These are phyloP conservation scores for Cadophora malorum DNA, from an alignment of 2,329 filamentous ascomycete species.

Conservation along the genomic window DNA sequence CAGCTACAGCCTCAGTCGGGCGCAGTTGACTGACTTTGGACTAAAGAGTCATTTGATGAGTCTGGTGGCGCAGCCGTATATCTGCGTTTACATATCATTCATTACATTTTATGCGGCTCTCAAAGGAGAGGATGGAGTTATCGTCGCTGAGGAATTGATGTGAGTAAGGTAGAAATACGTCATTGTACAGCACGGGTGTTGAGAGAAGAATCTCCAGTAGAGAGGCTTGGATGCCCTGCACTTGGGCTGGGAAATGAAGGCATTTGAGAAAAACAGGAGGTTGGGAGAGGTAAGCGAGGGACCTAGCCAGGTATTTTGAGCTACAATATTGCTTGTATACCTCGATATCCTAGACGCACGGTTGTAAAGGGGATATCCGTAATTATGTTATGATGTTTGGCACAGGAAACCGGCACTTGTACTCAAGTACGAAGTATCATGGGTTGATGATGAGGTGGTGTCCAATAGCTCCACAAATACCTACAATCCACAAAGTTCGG, in stretches of 20 bases:
- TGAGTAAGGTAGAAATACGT: neutral
- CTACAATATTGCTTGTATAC: neutral
- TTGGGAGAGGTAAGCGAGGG: neutral
- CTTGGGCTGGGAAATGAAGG: neutral
- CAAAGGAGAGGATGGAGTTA: neutral
- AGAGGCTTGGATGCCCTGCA: neutral
- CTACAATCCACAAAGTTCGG: neutral
- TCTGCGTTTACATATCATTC: neutral
- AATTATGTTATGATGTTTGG: neutral
- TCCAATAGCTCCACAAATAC: conserved; percentile 4
- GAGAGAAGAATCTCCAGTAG: neutral
- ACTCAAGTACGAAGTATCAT: neutral
- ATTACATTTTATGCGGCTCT: neutral
- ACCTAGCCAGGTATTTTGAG: neutral
- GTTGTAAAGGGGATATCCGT: neutral
- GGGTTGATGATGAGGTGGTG: neutral
- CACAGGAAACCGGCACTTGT: neutral
- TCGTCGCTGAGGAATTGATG: neutral
- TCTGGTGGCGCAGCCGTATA: conserved; percentile 11
- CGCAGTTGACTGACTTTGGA: neutral
- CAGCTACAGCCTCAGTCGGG: conserved; percentile 1
- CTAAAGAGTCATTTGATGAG: conserved; percentile 3
- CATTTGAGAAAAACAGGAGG: neutral
- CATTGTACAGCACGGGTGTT: conserved; percentile 1
- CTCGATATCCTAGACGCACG: neutral